phyloP scores from a whole-genome alignment of 768 basidiomycete species.

The Ramaria sp. region DNA sequence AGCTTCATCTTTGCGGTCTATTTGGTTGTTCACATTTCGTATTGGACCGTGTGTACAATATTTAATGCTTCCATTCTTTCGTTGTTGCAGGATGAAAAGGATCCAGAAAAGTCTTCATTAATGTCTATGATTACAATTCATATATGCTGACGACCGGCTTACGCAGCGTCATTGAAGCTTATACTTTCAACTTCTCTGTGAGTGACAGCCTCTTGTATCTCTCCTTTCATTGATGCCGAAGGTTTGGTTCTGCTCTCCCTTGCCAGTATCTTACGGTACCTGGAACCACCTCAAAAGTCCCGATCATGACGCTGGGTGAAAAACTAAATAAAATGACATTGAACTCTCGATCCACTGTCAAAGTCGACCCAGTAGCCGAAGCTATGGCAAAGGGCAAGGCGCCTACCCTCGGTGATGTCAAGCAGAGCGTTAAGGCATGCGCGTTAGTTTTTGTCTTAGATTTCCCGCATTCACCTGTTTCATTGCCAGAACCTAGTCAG shows the following conservation, averaged over 20 bases:
- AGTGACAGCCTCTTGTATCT: conserved; percentile 6
- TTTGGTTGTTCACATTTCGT: conserved; percentile 37
- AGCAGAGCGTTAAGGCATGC: conserved; percentile 64
- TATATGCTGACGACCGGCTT: neutral
- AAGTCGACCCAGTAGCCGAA: conserved; percentile 46
- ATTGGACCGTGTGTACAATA: neutral
- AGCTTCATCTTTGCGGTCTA: conserved; percentile 84
- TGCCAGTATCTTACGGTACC: conserved; percentile 57
- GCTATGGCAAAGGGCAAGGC: conserved; percentile 48
- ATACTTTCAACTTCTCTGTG: conserved; percentile 80
- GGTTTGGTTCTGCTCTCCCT: neutral
- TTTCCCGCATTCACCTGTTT: neutral
- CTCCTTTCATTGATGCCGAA: neutral
- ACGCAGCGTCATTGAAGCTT: conserved; percentile 72
- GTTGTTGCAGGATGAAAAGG: conserved; percentile 55
- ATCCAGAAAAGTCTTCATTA: conserved; percentile 65
- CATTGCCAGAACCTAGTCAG: conserved; percentile 56
- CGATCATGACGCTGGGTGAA: conserved; percentile 66
- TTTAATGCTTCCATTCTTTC: no score
- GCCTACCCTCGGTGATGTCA: conserved; percentile 74
- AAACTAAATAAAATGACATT: conserved; percentile 42
- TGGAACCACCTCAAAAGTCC: conserved; percentile 48
- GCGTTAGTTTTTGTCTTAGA: neutral
- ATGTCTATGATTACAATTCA: neutral
- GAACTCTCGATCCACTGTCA: conserved; percentile 19